phyloP scores from a whole-genome alignment of 208 protist genomes.

The Trypanosoma avium region DNA sequence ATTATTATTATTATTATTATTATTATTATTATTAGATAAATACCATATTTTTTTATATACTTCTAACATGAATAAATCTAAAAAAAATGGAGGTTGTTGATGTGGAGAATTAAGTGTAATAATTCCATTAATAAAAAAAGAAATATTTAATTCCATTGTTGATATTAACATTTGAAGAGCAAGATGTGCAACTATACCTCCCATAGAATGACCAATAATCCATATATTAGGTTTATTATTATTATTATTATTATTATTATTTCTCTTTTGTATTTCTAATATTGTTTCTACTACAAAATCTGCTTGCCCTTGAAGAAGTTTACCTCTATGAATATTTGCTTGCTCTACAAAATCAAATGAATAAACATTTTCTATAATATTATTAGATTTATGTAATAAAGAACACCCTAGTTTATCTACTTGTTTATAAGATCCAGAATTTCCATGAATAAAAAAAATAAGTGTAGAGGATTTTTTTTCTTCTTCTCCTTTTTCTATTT shows the following conservation, averaged over 20 bases:
- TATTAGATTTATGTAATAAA: constrained; percentile 10
- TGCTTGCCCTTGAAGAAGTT: constrained; percentile 38
- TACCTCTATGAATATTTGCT: constrained; percentile 53
- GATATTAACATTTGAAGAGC: constrained; percentile 20
- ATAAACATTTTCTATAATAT: constrained; percentile 19
- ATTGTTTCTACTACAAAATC: constrained; percentile 29
- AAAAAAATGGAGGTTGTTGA: constrained; percentile 42
- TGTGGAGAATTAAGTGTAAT: constrained; percentile 53
- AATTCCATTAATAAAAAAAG: constrained; percentile 28
- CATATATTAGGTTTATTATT: constrained; percentile 22
- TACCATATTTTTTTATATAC: constrained; percentile 33
- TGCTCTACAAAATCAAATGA: constrained; percentile 46
- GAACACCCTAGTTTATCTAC: constrained; percentile 33
- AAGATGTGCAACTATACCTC: constrained; percentile 44
- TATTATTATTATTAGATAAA: not conserved
- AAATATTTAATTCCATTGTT: constrained; percentile 2
- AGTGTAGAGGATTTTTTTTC: not conserved
- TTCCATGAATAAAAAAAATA: constrained; percentile 61
- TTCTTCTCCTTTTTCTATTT: not conserved
- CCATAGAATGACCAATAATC: constrained; percentile 66
- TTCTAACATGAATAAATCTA: constrained; percentile 40
- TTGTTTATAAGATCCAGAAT: constrained; percentile 37
- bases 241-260: not conserved
- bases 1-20: not conserved
- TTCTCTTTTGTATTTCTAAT: not conserved